Evolutionary conservation across 495 filamentous ascomycete genomes (phyloP).

Genomic region (Neurospora tetraspora): DNA sequence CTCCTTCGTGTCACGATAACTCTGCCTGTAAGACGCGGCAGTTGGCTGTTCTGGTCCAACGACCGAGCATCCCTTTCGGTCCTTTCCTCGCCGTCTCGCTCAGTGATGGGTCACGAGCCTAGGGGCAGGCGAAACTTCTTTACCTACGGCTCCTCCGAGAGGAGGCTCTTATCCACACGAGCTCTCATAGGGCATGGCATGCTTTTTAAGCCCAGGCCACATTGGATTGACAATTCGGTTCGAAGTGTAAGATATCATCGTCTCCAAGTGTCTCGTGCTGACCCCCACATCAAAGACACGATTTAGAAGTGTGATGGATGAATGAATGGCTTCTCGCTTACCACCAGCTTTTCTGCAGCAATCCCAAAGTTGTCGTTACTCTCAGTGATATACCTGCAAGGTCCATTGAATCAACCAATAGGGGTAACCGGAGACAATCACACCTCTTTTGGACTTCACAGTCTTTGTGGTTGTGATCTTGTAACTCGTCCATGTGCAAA

Average conservation of each 20-base stretch:
- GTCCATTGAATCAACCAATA: neutral
- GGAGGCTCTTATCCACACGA: neutral
- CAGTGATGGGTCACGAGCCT: neutral
- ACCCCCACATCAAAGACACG: neutral
- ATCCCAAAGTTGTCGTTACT: neutral
- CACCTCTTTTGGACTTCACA: neutral
- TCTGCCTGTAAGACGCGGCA: neutral
- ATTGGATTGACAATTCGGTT: neutral
- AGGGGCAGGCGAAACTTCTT: neutral
- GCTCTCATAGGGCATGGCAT: neutral
- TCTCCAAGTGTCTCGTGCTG: neutral
- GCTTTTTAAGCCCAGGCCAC: neutral
- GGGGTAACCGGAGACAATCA: neutral
- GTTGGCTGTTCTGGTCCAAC: neutral
- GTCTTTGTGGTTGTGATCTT: neutral
- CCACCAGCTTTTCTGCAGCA: conserved; percentile 7
- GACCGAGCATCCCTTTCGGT: neutral
- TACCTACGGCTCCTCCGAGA: conserved; percentile 3
- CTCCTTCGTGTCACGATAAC: conserved; percentile 1
- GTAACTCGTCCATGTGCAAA: neutral
- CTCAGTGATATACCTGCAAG: neutral
- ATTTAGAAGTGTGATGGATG: neutral
- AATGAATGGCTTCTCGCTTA: conserved; percentile 4
- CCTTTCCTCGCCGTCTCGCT: conserved; percentile 6
- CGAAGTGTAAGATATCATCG: neutral